A percentile compares a stretch with the other conserved stretches of the same genome.
Conservation (phyloP, 768 basidiomycete genomes). For the Tephrocybe rancida region DNA sequence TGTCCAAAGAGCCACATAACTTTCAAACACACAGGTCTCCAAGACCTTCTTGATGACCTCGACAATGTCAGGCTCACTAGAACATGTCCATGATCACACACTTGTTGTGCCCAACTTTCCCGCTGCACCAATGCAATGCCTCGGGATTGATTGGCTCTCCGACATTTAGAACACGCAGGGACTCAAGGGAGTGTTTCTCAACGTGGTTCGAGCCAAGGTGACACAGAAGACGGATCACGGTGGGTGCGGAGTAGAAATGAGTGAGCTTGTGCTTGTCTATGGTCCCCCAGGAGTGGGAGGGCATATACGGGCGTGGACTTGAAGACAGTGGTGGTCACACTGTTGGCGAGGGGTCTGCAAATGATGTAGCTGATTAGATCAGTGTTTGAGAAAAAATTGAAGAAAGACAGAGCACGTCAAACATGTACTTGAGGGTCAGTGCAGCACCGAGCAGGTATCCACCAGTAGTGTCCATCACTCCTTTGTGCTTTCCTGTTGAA, state of each 20-base stretch:
- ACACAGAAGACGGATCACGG: conserved; percentile 89
- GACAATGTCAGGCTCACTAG: conserved; percentile 90
- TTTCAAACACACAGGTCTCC: too few species aligned
- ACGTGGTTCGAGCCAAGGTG: conserved; percentile 85
- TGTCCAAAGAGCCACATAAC: too few species aligned
- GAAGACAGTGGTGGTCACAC: conserved; percentile 86
- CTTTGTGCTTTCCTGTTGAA: conserved; percentile 95
- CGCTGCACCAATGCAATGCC: conserved; percentile 99
- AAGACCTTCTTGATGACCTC: conserved; percentile 82
- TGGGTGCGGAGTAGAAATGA: conserved; percentile 94
- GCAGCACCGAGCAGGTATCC: conserved; percentile 93
- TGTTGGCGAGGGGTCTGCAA: conserved; percentile 90
- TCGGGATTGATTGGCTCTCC: conserved; percentile 99
- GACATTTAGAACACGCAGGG: conserved; percentile 84
- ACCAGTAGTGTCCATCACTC: conserved; percentile 88
- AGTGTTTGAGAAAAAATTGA: too few species aligned
- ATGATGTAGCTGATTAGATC: conserved; percentile 75
- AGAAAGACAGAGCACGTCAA: conserved; percentile 77
- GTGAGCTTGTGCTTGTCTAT: conserved; percentile 93
- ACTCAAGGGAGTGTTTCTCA: conserved; percentile 77
- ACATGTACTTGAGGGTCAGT: conserved; percentile 94
- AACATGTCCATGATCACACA: conserved; percentile 95
- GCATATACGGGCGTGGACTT: conserved; percentile 97
- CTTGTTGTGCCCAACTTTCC: conserved; percentile 84
- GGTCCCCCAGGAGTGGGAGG: conserved; percentile 95